Evolutionary conservation across 345 rosid species (phyloP).

Genomic region (Lagerstroemia speciosa): DNA sequence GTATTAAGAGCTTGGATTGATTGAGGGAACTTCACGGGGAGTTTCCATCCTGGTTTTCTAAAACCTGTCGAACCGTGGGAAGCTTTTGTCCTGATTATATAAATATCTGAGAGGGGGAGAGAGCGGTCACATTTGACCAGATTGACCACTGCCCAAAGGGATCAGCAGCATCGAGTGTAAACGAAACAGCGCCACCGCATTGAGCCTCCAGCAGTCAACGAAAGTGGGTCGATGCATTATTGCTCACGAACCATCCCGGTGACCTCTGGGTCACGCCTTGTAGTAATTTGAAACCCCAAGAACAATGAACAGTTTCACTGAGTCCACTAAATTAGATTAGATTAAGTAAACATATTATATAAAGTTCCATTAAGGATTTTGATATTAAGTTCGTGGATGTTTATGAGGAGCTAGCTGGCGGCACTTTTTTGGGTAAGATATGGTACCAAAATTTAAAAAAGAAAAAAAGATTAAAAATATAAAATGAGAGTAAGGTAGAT

Average conservation of each 20-base stretch:
- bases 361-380: no score
- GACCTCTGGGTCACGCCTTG: no score
- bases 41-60: background rate
- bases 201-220: no score
- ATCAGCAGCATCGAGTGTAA: background rate
- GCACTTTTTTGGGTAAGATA: no score
- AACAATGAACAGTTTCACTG: background rate
- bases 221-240: background rate
- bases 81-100: background rate
- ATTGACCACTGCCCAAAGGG: background rate
- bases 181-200: no score
- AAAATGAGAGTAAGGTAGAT: no score
- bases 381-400: background rate
- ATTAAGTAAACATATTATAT: no score
- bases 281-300: background rate
- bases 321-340: no score
- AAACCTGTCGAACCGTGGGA: background rate
- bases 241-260: no score
- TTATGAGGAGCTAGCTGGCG: no score
- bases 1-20: background rate
- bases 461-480: no score
- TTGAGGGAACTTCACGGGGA: background rate
- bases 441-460: no score
- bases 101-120: background rate
- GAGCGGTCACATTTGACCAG: background rate